Conservation (phyloP, 1,284 basidiomycete genomes). For the Cerioporus squamosus region DNA sequence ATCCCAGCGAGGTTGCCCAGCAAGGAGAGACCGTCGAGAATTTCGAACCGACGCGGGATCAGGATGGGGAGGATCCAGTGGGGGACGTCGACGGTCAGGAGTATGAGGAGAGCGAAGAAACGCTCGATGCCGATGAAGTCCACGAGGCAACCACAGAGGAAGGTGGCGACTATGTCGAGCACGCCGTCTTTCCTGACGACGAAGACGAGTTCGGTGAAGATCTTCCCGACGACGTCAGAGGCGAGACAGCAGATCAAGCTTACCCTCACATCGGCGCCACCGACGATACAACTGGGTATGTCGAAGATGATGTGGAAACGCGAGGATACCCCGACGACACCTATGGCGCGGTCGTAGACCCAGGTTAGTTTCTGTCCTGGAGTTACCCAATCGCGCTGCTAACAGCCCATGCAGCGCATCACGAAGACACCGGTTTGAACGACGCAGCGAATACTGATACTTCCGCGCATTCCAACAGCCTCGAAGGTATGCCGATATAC, state of each 20-base stretch:
- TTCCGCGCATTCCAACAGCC: constrained; percentile 1
- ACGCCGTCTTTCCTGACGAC: constrained; percentile 31
- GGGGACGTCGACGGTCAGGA: neutral
- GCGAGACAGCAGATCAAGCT: constrained; percentile 2
- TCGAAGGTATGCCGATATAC: neutral
- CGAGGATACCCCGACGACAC: neutral
- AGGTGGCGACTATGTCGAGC: constrained; percentile 30
- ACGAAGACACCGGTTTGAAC: constrained; percentile 9
- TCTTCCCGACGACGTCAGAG: constrained; percentile 27
- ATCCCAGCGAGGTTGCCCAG: too few relatives aligned
- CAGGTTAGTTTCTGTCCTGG: neutral
- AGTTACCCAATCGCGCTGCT: neutral
- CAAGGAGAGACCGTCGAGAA: too few relatives aligned
- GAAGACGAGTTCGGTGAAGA: constrained; percentile 37
- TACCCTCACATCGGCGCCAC: constrained; percentile 1
- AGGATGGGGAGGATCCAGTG: neutral
- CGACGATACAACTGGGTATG: constrained; percentile 9
- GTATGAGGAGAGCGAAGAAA: constrained; percentile 16
- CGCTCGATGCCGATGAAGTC: constrained; percentile 37
- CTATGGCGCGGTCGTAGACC: neutral
- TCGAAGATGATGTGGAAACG: neutral
- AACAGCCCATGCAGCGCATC: neutral
- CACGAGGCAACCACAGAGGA: constrained; percentile 30
- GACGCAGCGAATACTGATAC: constrained; percentile 4
- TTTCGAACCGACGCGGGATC: too few relatives aligned